A percentile compares a stretch with the other conserved stretches of the same genome.
These are phyloP conservation scores for Cyclocybe aegerita DNA, from an alignment of 768 basidiomycete species.

Conservation along the genomic window DNA sequence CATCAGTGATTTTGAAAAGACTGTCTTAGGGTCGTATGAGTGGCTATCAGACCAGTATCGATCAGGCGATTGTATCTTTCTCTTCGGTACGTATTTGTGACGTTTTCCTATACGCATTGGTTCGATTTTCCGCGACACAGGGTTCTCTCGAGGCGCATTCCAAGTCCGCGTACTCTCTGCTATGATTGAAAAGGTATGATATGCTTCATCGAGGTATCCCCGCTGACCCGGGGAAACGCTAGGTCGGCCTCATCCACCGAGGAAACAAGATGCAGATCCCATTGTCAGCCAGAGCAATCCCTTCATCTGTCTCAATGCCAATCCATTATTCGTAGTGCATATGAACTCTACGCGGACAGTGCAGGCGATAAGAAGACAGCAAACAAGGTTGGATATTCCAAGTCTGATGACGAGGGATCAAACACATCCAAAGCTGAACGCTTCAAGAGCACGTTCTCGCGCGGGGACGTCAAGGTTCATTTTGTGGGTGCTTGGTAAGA, in stretches of 20 bases:
- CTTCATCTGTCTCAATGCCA: background rate
- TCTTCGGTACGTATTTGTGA: constrained; percentile 33
- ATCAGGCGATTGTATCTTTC: constrained; percentile 36
- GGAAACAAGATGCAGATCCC: constrained; percentile 37
- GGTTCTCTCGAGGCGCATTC: constrained; percentile 49
- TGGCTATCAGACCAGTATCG: constrained; percentile 43
- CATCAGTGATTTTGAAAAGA: constrained; percentile 35
- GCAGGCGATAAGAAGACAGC: background rate
- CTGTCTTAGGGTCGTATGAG: constrained; percentile 34
- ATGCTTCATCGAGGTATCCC: too few species aligned
- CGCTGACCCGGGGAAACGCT: too few species aligned
- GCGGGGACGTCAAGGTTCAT: constrained; percentile 32
- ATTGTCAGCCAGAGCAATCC: constrained; percentile 6
- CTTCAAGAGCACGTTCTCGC: constrained; percentile 20
- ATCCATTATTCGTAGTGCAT: constrained; percentile 10
- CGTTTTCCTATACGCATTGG: background rate
- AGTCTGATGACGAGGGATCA: background rate
- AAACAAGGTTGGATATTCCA: constrained; percentile 3
- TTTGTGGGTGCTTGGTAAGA: constrained; percentile 47
- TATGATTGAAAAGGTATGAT: constrained; percentile 41
- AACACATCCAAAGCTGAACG: constrained; percentile 8
- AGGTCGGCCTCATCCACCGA: constrained; percentile 42
- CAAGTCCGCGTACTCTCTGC: constrained; percentile 43
- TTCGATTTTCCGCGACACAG: constrained; percentile 17
- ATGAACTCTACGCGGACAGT: constrained; percentile 12